Base-by-base conservation (phyloP, 345 rosid species). In the Brassica incana region DNA sequence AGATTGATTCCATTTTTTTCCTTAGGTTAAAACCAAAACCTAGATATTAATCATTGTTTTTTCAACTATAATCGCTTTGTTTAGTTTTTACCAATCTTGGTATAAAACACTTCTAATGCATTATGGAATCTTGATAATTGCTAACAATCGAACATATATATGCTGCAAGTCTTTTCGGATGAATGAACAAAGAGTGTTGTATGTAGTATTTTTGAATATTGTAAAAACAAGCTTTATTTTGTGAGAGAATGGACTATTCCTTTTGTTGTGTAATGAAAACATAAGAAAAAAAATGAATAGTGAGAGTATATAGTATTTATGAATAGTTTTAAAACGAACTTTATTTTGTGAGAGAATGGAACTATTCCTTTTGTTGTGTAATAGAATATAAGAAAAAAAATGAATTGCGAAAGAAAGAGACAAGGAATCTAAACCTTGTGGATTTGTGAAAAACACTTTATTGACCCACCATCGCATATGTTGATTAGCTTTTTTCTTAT, bases 391-490 rank as follows among this genome's bases (percentile, higher is more conserved):
- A 7, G 70, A 23, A 23, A 11, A 69, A 69, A 54, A 65, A 56
- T 38, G 75, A 80, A 80, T 80, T 65, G 76, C 75, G 75, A 43
- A 67, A 48, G 81, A 48, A 77, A 81, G 74, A 72, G 78, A 81
- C 80, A 81, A 77, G 30, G 74, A 77, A 76, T 77, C 65, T 72
- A 77, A 81, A 63, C 73, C 77, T 81, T 81, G 74, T 77, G 81
- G 80, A 81, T 81, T 81, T 81, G 80, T 61, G 80, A 72, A 71
- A 4, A 59, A 76, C 80, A 71, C 80, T 77, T 72, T 81, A 10
- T 76, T 81, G 81, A 81, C 84, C 81, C 81, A 77, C 61, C 61
- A 54, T 80, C 71, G 58, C 84, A 60, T 66, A 33, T 69, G 18
- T 65, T 80, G 68, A 20, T 75, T 76, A 81, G 59, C 80, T 72